Evolutionary conservation across 768 basidiomycete species (phyloP), one percentile per base, ranked within the genome.

Genomic region (Russula olivacea): DNA sequence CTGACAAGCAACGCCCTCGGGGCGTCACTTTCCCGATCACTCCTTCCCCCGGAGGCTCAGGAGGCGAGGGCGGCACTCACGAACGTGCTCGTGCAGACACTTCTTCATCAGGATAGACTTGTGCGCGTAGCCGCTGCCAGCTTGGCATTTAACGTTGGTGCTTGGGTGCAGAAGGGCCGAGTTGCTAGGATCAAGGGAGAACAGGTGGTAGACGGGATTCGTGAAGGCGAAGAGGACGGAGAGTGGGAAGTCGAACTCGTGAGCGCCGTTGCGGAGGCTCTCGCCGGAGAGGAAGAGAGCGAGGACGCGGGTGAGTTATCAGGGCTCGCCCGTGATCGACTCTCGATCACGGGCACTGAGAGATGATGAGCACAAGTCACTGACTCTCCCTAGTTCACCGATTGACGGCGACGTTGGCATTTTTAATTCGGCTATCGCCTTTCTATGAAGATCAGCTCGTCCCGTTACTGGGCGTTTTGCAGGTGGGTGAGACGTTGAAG

Each of bases 231-330:
- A 45, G 85, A 82, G 56, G 83, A 85, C 58, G 90, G 81, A 21
- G 93, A 94, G 59, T 95, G 91, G 91, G 86, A 92, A 69, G 78
- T 89, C 0, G 95, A 97, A 76, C 74, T 96, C 36, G 77, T 86
- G 2, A 90, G 87, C 69, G 95, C 90, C 0, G 70, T 97, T n/a
- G 71, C 94, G 0, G 91, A 93, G 72, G 90, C 89, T 19, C 69
- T 96, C 21, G 80, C 79, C 55, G 80, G 81, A 66, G 93, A 96
- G 75, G 80, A 76, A 65, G 74, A 77, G 58, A 89, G 79, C 66
- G 89, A 91, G 72, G 94, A 95, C 70, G 85, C 91, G 68, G 86
- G 93, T 89, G 60, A 74, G 91, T 64, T 43, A 9, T 47, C 4
- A 32, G 61, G 64, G 19, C 28, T 36, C 36, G 28, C 40, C 28